Evolutionary conservation across 768 basidiomycete genomes (phyloP).

Genomic region (Solioccasus polychromus): DNA sequence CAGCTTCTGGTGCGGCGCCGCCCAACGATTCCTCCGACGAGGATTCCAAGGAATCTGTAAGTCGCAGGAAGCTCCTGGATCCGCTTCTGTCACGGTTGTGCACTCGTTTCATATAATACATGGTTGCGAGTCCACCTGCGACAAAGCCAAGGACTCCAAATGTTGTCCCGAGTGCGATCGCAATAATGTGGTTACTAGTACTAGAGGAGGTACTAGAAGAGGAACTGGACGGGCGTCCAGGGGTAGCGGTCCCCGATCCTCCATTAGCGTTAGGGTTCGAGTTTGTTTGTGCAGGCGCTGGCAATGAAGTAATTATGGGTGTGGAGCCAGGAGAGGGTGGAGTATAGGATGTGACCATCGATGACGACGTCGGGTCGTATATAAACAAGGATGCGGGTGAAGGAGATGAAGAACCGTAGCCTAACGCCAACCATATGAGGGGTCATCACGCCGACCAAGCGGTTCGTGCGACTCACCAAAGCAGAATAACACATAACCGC

Average conservation of each 20-base stretch:
- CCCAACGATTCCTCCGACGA: slow-evolving; percentile 7
- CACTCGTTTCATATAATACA: slow-evolving; percentile 45
- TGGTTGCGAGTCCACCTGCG: slow-evolving; percentile 36
- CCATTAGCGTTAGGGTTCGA: slow-evolving; percentile 9
- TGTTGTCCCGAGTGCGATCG: slow-evolving; percentile 59
- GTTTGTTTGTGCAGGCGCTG: slow-evolving; percentile 33
- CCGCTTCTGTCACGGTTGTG: slow-evolving; percentile 5
- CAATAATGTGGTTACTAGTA: slow-evolving; percentile 32
- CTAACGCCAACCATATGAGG: slow-evolving; percentile 22
- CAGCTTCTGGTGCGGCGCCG: slow-evolving; percentile 6
- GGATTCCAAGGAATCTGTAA: slow-evolving; percentile 20
- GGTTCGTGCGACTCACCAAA: slow-evolving; percentile 55
- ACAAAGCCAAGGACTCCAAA: slow-evolving; percentile 60
- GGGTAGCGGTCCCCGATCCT: slow-evolving; percentile 6
- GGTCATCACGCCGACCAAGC: neutral
- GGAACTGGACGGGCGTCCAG: slow-evolving; percentile 7
- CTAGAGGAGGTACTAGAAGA: slow-evolving; percentile 12
- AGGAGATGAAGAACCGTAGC: slow-evolving; percentile 31
- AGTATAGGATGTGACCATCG: slow-evolving; percentile 42
- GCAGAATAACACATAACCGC: slow-evolving; percentile 66
- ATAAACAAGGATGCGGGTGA: slow-evolving; percentile 55
- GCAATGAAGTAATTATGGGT: slow-evolving; percentile 32
- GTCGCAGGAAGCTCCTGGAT: slow-evolving; percentile 15
- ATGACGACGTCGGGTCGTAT: slow-evolving; percentile 40
- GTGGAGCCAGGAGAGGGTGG: slow-evolving; percentile 32